These are phyloP conservation scores for Stagonosporopsis vannaccii DNA, from an alignment of 2,329 filamentous ascomycete species.

Conservation along the genomic window DNA sequence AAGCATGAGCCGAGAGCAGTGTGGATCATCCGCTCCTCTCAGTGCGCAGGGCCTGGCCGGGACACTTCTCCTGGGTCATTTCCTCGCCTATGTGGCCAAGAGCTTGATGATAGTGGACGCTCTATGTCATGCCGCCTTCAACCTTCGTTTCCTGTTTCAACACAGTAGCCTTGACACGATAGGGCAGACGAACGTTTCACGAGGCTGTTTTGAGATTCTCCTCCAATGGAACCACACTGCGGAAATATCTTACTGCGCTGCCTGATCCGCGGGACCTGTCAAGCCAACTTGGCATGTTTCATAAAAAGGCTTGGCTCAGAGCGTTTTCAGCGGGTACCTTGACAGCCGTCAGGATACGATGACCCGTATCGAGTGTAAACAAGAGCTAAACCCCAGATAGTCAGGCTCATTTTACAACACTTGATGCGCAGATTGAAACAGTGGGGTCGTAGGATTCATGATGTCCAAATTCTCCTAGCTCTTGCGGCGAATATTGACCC, in stretches of 20 bases:
- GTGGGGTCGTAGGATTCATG: conserved; percentile 3
- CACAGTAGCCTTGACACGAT: not conserved
- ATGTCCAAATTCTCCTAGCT: conserved; percentile 17
- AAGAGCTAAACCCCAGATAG: conserved; percentile 3
- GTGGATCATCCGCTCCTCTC: not conserved
- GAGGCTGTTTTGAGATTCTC: conserved; percentile 9
- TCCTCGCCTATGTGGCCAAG: conserved; percentile 8
- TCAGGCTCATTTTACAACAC: not conserved
- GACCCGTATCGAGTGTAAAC: not conserved
- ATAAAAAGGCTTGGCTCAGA: conserved; percentile 11
- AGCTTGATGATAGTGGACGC: not conserved
- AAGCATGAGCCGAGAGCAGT: conserved; percentile 1
- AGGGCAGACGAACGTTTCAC: conserved; percentile 2
- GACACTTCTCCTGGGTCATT: conserved; percentile 1
- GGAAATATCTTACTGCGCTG: not conserved
- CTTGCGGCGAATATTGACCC: conserved; percentile 12
- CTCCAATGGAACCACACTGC: conserved; percentile 12
- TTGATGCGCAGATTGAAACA: conserved; percentile 8
- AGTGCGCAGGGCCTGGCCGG: not conserved
- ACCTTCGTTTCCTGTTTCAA: not conserved
- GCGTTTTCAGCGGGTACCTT: not conserved
- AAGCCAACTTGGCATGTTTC: conserved; percentile 21
- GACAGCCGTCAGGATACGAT: conserved; percentile 6
- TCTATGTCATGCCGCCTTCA: conserved; percentile 1
- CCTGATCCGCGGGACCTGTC: conserved; percentile 3